These are phyloP conservation scores for Xylariomycetidae sp. DNA, from an alignment of 2,329 filamentous ascomycete species.

Conservation along the genomic window DNA sequence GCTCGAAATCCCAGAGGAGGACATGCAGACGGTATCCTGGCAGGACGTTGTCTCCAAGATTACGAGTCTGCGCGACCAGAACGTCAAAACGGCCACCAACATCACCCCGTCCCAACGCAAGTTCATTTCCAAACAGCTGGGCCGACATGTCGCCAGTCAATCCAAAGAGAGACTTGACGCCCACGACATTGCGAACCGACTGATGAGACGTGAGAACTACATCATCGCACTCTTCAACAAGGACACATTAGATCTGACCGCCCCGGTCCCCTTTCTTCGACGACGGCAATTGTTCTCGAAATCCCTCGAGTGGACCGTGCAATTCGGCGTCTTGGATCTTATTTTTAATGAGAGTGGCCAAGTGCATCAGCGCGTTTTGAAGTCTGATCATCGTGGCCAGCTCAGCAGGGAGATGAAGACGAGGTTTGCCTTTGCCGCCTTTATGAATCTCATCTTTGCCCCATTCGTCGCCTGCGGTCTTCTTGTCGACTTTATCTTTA, in stretches of 20 bases:
- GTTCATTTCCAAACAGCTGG: constrained; percentile 40
- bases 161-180: constrained; percentile 93
- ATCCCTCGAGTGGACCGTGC: constrained; percentile 86
- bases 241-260: constrained; percentile 79
- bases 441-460: constrained; percentile 80
- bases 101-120: constrained; percentile 45
- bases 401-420: constrained; percentile 72
- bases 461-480: constrained; percentile 86
- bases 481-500: constrained; percentile 84
- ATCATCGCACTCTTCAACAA: constrained; percentile 97
- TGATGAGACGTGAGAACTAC: constrained; percentile 97
- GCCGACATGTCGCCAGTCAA: constrained; percentile 70
- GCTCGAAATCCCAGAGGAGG: constrained; percentile 71
- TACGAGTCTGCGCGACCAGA: constrained; percentile 77
- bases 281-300: constrained; percentile 79
- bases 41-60: constrained; percentile 81
- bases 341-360: constrained; percentile 88
- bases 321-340: constrained; percentile 86
- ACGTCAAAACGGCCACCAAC: constrained; percentile 67
- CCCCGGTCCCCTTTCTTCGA: constrained; percentile 77
- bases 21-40: constrained; percentile 94
- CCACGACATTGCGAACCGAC: constrained; percentile 90
- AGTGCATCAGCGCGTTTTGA: constrained; percentile 78
- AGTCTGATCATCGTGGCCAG: constrained; percentile 70
- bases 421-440: constrained; percentile 74